These are phyloP conservation scores for Fraxinus paxiana DNA, from an alignment of 305 asterid genomes.

Conservation along the genomic window DNA sequence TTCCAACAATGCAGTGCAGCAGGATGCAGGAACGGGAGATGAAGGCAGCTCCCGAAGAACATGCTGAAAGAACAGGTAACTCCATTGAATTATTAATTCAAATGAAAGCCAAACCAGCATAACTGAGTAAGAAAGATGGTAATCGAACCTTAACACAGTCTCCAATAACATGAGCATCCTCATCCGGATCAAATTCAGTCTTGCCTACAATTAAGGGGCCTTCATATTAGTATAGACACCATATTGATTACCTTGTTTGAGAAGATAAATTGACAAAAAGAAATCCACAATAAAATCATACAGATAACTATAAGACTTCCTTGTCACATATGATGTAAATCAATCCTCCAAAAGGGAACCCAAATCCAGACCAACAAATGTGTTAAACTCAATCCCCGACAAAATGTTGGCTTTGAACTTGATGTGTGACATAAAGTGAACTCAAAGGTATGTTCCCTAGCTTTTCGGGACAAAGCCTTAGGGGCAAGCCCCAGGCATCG, in stretches of 20 bases:
- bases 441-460: background rate
- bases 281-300: background rate
- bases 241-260: background rate
- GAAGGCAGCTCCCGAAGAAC: conserved; percentile 98
- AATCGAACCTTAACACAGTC: conserved; percentile 89
- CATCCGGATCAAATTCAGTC: conserved; percentile 73
- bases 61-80: conserved; percentile 54
- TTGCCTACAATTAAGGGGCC: conserved; percentile 52
- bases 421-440: background rate
- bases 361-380: background rate
- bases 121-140: conserved; percentile 15
- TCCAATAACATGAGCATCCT: conserved; percentile 97
- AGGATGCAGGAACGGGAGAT: conserved; percentile 98
- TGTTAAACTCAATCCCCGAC: background rate
- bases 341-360: background rate
- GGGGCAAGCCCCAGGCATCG: background rate
- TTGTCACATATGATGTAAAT: background rate
- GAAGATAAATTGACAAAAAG: background rate
- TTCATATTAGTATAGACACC: conserved; percentile 25
- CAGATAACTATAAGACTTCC: background rate
- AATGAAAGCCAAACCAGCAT: conserved; percentile 12
- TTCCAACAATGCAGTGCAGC: conserved; percentile 94
- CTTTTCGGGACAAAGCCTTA: background rate
- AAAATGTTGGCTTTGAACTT: background rate
- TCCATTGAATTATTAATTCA: conserved; percentile 25